Conservation (phyloP, 164 flowering plant genomes). For the Sedum album region DNA sequence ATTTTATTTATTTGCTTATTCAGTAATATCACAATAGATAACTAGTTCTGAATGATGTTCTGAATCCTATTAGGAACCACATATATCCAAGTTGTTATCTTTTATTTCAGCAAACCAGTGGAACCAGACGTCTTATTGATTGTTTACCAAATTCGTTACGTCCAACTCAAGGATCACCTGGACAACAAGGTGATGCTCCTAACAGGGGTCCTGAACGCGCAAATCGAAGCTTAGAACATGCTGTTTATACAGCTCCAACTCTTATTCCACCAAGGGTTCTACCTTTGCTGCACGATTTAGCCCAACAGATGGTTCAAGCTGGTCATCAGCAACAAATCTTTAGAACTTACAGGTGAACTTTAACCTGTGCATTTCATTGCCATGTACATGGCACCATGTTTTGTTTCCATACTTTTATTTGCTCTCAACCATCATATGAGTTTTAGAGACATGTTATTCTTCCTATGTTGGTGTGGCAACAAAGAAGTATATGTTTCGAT, state of each 20-base stretch:
- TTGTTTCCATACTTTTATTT: no score
- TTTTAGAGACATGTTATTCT: no score
- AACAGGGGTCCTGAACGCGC: neutral
- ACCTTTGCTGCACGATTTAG: constrained; percentile 12
- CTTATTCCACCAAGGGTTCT: constrained; percentile 13
- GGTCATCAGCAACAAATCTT: constrained; percentile 12
- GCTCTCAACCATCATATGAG: no score
- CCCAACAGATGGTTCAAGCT: constrained; percentile 11
- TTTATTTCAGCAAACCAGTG: constrained; percentile 9
- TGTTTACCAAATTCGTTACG: constrained; percentile 6
- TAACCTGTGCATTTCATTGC: no score
- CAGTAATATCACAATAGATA: no score
- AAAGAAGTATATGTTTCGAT: no score
- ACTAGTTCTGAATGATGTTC: no score
- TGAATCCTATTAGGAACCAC: neutral
- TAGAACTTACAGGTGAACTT: constrained; percentile 7
- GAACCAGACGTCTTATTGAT: constrained; percentile 9
- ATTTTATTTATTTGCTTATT: no score
- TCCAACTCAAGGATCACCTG: constrained; percentile 4
- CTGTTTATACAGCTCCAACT: constrained; percentile 8
- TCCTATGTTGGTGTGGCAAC: neutral
- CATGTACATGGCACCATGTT: neutral
- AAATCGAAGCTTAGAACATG: constrained; percentile 7
- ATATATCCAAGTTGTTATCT: neutral
- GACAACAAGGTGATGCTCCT: neutral